Conservation (phyloP, 768 basidiomycete genomes). For the Termitomyces eurrhizus region DNA sequence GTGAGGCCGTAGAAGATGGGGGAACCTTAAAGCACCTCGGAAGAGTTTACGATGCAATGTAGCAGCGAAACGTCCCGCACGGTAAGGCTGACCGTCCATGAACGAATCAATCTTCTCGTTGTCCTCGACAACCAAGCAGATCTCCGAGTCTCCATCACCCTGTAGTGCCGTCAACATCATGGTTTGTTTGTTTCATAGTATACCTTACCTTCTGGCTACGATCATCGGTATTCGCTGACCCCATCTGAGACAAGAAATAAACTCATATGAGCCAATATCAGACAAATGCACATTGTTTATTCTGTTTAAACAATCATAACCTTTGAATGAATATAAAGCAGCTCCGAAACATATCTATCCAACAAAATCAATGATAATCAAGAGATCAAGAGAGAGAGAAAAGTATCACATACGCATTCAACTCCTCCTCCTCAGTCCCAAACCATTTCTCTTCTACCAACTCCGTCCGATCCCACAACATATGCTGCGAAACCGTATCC, state of each 20-base stretch:
- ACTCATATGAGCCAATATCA: background rate
- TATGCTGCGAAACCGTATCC: conserved; percentile 77
- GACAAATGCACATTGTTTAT: conserved; percentile 30
- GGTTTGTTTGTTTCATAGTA: background rate
- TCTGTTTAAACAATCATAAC: conserved; percentile 92
- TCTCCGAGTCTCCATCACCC: conserved; percentile 95
- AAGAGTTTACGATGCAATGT: conserved; percentile 80
- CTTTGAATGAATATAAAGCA: conserved; percentile 83
- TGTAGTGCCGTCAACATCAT: conserved; percentile 20
- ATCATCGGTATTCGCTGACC: conserved; percentile 91
- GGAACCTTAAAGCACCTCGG: conserved; percentile 45
- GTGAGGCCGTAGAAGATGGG: background rate
- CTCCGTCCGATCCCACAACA: no score
- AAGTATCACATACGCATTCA: conserved; percentile 57
- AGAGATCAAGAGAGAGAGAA: conserved; percentile 2
- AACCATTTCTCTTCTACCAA: no score
- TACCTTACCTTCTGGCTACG: conserved; percentile 65
- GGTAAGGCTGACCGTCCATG: conserved; percentile 77
- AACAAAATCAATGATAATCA: conserved; percentile 4
- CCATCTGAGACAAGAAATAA: conserved; percentile 51
- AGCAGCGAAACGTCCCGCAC: conserved; percentile 78
- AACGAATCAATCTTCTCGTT: conserved; percentile 64
- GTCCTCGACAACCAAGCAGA: conserved; percentile 90
- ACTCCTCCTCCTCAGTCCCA: conserved; percentile 79
- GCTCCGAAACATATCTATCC: conserved; percentile 70